phyloP scores from a whole-genome alignment of 352 stramenopile genomes.

The Elongisporangium anandrum region DNA sequence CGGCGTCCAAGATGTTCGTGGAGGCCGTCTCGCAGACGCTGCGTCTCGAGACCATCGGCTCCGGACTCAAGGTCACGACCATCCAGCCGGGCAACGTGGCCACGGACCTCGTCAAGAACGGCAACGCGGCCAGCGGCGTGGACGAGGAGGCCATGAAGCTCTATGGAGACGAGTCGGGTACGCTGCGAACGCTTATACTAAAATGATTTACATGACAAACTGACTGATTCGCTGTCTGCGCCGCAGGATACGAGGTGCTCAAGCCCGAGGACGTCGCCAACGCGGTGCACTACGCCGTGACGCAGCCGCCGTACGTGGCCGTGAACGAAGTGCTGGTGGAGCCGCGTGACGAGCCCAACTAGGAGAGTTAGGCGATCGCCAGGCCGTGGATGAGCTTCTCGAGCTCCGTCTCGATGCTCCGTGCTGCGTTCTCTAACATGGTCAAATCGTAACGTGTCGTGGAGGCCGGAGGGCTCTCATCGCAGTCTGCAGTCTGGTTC shows the following conservation, averaged over 20 bases:
- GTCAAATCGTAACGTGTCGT: slow-evolving; percentile 32
- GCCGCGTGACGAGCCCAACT: slow-evolving; percentile 82
- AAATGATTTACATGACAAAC: slow-evolving; percentile 1
- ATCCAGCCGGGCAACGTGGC: slow-evolving; percentile 91
- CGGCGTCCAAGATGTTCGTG: slow-evolving; percentile 91
- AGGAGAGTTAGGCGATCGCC: slow-evolving; percentile 23
- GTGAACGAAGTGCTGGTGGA: slow-evolving; percentile 92
- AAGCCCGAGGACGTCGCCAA: slow-evolving; percentile 81
- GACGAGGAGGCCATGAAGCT: slow-evolving; percentile 82
- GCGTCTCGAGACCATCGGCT: slow-evolving; percentile 82
- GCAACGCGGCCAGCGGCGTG: slow-evolving; percentile 53
- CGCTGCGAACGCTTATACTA: neutral
- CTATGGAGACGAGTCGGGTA: slow-evolving; percentile 51
- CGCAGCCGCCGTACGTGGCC: slow-evolving; percentile 79
- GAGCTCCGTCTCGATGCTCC: slow-evolving; percentile 39
- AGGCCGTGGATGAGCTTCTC: slow-evolving; percentile 40
- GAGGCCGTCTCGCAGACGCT: slow-evolving; percentile 85
- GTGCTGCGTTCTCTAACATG: slow-evolving; percentile 34
- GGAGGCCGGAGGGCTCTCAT: slow-evolving; percentile 10
- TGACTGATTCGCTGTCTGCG: slow-evolving; percentile 3
- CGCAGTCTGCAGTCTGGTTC: slow-evolving; percentile 14
- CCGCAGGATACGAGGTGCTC: slow-evolving; percentile 67
- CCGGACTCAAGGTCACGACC: slow-evolving; percentile 82
- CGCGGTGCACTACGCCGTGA: slow-evolving; percentile 86
- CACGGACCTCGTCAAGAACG: slow-evolving; percentile 88